A percentile compares a stretch with the other conserved stretches of the same genome.
Conservation (phyloP, 441 rosid species). For the Croton laevigatus region DNA sequence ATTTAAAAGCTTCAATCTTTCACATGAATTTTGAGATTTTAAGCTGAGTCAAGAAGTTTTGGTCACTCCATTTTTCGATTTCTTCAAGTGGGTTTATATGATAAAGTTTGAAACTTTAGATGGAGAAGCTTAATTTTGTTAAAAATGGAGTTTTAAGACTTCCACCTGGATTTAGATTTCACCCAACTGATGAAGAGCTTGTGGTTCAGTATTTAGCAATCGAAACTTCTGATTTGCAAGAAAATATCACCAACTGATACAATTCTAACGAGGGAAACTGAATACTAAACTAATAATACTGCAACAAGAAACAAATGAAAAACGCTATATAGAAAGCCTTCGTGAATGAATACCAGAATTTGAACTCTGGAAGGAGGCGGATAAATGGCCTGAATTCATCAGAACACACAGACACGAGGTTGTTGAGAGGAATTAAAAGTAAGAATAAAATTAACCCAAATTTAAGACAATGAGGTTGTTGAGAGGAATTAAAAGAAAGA, state of each 20-base stretch:
- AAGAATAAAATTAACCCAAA: too few species aligned
- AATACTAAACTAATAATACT: conserved; percentile 11
- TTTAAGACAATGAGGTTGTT: too few species aligned
- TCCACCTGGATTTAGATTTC: conserved; percentile 97
- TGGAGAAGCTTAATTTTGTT: conserved; percentile 81
- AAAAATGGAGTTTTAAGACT: conserved; percentile 76
- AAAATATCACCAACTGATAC: background rate
- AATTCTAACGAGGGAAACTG: background rate
- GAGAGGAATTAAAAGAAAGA: too few species aligned
- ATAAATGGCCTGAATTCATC: conserved; percentile 96
- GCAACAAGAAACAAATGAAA: conserved; percentile 59
- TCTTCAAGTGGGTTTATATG: background rate
- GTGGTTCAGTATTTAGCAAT: conserved; percentile 86
- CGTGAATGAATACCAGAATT: conserved; percentile 95
- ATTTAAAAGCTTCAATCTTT: conserved; percentile 14
- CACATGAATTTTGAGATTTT: background rate
- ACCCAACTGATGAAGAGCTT: conserved; percentile 85
- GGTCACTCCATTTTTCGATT: conserved; percentile 23
- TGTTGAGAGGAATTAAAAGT: too few species aligned
- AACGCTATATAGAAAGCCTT: conserved; percentile 82
- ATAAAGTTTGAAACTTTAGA: conserved; percentile 10
- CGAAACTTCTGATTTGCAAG: too few species aligned
- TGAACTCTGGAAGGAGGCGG: conserved; percentile 90
- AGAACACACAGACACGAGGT: too few species aligned
- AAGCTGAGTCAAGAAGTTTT: conserved; percentile 7